Evolutionary conservation across 1,284 basidiomycete species (phyloP).

Genomic region (Pyrrhoderma noxium): DNA sequence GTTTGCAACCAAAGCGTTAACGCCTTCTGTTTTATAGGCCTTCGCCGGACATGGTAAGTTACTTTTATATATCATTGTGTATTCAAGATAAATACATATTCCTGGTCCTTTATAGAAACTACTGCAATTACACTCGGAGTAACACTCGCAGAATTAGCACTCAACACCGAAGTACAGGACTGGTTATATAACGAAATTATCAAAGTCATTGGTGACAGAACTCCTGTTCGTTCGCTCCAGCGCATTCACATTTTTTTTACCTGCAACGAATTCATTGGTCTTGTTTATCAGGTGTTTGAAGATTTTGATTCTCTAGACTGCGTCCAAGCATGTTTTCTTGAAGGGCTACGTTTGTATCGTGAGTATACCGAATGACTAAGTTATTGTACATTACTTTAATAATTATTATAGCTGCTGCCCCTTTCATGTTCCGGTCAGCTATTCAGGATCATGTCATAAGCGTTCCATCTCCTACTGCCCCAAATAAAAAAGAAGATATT

Average conservation of each 20-base stretch:
- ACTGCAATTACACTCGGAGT: constrained; percentile 20
- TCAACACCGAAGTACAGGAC: constrained; percentile 19
- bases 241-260: background rate
- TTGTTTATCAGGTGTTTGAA: constrained; percentile 14
- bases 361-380: background rate
- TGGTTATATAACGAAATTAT: constrained; percentile 17
- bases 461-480: constrained; percentile 8
- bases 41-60: constrained; percentile 20
- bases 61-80: background rate
- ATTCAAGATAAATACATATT: background rate
- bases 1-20: background rate
- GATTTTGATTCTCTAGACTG: constrained; percentile 16
- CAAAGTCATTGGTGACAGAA: constrained; percentile 10
- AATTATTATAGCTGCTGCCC: constrained; percentile 7
- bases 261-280: background rate
- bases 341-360: constrained; percentile 17
- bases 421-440: constrained; percentile 7
- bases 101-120: constrained; percentile 12
- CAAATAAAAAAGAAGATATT: constrained; percentile 4
- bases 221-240: constrained; percentile 7
- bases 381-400: background rate
- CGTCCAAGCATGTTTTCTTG: constrained; percentile 19
- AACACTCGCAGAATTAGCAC: constrained; percentile 18
- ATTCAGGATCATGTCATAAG: constrained; percentile 5
- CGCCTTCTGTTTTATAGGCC: background rate